Conservation (phyloP, 805 yeast genomes). For the Tetrapisispora pingtungensis region DNA sequence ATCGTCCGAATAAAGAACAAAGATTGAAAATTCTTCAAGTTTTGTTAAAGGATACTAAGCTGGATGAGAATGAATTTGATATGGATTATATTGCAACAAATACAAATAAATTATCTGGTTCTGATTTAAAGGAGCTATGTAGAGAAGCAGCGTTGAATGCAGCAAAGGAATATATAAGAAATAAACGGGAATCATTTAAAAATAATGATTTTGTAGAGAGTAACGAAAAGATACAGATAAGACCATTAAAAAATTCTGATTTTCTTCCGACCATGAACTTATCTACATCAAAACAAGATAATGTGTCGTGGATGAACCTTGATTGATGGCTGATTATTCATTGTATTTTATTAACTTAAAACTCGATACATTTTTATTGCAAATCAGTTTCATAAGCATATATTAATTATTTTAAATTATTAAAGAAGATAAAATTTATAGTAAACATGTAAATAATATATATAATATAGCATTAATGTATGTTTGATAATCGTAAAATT, state of each 20-base stretch:
- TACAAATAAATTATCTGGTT: conserved; percentile 77
- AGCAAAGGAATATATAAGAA: conserved; percentile 71
- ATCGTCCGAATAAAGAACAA: conserved; percentile 59
- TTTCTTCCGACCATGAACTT: conserved; percentile 34
- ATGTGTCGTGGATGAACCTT: conserved; percentile 14
- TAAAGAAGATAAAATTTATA: background rate
- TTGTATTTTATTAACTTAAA: background rate
- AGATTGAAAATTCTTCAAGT: conserved; percentile 62
- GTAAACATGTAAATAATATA: background rate
- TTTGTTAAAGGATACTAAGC: conserved; percentile 51
- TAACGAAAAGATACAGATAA: conserved; percentile 34
- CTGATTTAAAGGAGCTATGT: conserved; percentile 83
- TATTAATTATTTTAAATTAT: background rate
- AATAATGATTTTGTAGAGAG: conserved; percentile 7
- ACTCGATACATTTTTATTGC: background rate
- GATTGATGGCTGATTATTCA: conserved; percentile 6
- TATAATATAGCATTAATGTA: background rate
- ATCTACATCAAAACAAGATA: no score
- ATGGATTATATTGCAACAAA: conserved; percentile 46
- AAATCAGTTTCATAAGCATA: background rate
- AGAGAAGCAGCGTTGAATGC: conserved; percentile 89
- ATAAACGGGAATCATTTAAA: conserved; percentile 37
- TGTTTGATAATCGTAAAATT: no score
- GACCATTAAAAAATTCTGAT: conserved; percentile 58
- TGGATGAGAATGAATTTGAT: conserved; percentile 49